phyloP scores from a whole-genome alignment of 2,329 filamentous ascomycete genomes.

The Exserohilum rostratum region DNA sequence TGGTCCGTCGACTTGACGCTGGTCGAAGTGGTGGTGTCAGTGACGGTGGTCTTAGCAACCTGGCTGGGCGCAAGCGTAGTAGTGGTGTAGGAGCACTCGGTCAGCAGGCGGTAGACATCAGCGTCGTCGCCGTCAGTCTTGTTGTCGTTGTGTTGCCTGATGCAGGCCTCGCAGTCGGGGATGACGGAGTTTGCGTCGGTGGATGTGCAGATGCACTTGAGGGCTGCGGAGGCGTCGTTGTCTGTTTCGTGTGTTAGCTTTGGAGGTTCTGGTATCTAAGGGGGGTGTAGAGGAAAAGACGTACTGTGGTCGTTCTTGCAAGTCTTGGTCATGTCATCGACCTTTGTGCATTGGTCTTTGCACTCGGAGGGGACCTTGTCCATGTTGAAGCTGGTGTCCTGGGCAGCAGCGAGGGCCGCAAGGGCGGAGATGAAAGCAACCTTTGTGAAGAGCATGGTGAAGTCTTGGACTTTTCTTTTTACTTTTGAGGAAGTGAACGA shows the following conservation, averaged over 20 bases:
- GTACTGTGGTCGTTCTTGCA: conserved; percentile 36
- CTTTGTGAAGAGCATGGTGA: conserved; percentile 32
- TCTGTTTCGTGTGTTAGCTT: conserved; percentile 11
- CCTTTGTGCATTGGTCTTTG: conserved; percentile 32
- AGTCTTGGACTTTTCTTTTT: neutral
- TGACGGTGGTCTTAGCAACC: neutral
- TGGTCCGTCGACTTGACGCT: neutral
- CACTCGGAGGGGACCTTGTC: conserved; percentile 40
- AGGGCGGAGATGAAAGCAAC: conserved; percentile 33
- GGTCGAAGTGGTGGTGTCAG: neutral
- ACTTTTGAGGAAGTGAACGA: neutral
- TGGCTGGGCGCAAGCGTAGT: neutral
- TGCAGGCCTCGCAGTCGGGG: conserved; percentile 40
- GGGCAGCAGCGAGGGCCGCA: conserved; percentile 26
- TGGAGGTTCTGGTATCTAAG: no score
- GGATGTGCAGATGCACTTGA: conserved; percentile 40
- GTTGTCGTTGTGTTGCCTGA: conserved; percentile 28
- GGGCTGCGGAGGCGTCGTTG: conserved; percentile 26
- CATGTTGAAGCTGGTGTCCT: conserved; percentile 32
- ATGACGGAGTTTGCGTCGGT: conserved; percentile 30
- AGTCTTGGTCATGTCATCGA: conserved; percentile 28
- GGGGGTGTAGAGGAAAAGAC: neutral
- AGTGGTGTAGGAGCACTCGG: conserved; percentile 4
- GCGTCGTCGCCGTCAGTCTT: conserved; percentile 18
- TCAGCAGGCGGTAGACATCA: neutral